A percentile compares a stretch with the other conserved stretches of the same genome.
Evolutionary conservation across 768 basidiomycete species (phyloP).

Genomic region (Tephrocybe rancida): DNA sequence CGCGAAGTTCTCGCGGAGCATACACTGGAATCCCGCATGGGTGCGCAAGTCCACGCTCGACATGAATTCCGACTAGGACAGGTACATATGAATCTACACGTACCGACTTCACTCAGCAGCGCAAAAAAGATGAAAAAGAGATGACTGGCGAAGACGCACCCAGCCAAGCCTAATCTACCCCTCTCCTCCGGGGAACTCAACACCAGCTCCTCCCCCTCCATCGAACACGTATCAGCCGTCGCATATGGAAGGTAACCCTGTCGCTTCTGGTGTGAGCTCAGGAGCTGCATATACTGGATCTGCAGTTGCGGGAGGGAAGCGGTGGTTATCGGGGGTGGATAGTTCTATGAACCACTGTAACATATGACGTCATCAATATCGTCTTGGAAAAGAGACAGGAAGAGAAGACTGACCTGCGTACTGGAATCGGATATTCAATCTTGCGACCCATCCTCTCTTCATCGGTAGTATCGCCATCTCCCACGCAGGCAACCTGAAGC

Average conservation of each 20-base stretch:
- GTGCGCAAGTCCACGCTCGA: no score
- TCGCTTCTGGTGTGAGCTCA: constrained; percentile 76
- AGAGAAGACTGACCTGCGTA: background rate
- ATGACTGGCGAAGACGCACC: constrained; percentile 86
- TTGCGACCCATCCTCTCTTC: background rate
- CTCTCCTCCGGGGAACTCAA: constrained; percentile 83
- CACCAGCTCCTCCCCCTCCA: no score
- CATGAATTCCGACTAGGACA: no score
- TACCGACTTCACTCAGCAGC: constrained; percentile 3
- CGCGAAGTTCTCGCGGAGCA: no score
- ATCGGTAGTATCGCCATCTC: constrained; percentile 53
- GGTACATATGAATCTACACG: no score
- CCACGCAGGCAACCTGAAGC: background rate
- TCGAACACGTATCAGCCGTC: constrained; percentile 91
- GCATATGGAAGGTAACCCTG: constrained; percentile 87
- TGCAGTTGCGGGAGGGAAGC: no score
- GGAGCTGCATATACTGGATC: constrained; percentile 68
- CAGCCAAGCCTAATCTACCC: no score
- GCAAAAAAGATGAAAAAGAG: no score
- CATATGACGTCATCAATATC: background rate
- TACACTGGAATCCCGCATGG: no score
- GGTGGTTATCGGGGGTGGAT: constrained; percentile 66
- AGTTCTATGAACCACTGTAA: constrained; percentile 22
- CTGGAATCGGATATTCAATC: constrained; percentile 3
- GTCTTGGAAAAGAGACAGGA: background rate